phyloP scores from a whole-genome alignment of 208 protist genomes.

The Endotrypanum monterogeii region DNA sequence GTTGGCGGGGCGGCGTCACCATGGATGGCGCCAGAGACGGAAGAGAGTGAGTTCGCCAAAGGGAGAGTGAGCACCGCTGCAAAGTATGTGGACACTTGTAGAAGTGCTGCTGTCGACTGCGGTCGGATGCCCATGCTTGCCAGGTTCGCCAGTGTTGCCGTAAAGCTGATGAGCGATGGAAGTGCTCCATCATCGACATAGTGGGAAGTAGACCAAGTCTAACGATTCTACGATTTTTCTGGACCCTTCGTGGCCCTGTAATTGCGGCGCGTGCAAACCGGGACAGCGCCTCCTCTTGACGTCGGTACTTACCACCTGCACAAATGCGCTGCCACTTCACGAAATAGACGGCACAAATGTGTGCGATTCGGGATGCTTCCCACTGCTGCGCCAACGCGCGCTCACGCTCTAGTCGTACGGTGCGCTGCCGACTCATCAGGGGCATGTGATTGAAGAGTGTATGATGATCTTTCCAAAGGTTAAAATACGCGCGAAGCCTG shows the following conservation, averaged over 20 bases:
- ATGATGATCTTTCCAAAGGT: constrained; percentile 50
- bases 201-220: constrained; percentile 25
- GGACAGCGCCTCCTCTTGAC: constrained; percentile 14
- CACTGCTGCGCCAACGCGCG: constrained; percentile 17
- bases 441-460: constrained; percentile 51
- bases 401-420: constrained; percentile 33
- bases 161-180: constrained; percentile 13
- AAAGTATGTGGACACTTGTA: neutral
- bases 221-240: no score
- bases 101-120: neutral
- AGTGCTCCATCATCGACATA: constrained; percentile 37
- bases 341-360: constrained; percentile 29
- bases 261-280: constrained; percentile 21
- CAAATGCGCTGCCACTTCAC: constrained; percentile 28
- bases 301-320: constrained; percentile 4
- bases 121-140: constrained; percentile 20
- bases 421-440: constrained; percentile 51
- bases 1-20: constrained; percentile 9
- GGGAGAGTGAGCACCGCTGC: neutral
- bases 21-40: constrained; percentile 1
- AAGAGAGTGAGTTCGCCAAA: constrained; percentile 5
- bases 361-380: neutral
- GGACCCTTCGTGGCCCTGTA: neutral
- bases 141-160: constrained; percentile 30
- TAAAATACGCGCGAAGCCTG: constrained; percentile 36